These are phyloP conservation scores for Candida sakaeoensis DNA, from an alignment of 805 yeast genomes.

Conservation along the genomic window DNA sequence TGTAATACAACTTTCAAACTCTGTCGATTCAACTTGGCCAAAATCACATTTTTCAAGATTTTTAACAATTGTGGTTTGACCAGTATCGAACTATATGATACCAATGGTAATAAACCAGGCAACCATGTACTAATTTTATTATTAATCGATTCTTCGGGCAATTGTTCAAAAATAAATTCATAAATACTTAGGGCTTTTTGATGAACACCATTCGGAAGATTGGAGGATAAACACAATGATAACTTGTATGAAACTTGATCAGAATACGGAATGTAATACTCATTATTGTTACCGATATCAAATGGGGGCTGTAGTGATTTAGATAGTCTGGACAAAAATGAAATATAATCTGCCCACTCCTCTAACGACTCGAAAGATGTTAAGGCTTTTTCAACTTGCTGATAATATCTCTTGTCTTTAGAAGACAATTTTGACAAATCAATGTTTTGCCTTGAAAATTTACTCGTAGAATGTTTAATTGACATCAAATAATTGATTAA, in stretches of 20 bases:
- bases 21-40: constrained; percentile 36
- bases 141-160: constrained; percentile 55
- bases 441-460: background rate
- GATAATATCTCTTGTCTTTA: constrained; percentile 58
- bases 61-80: constrained; percentile 76
- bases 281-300: constrained; percentile 23
- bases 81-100: constrained; percentile 84
- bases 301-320: constrained; percentile 53
- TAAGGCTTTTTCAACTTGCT: constrained; percentile 70
- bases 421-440: constrained; percentile 7
- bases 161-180: constrained; percentile 58
- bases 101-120: constrained; percentile 86
- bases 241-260: constrained; percentile 65
- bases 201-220: constrained; percentile 93
- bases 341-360: constrained; percentile 98
- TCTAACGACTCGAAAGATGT: constrained; percentile 73
- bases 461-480: background rate
- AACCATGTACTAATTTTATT: constrained; percentile 71
- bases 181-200: constrained; percentile 81
- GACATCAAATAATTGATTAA: background rate
- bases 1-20: constrained; percentile 53
- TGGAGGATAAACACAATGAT: constrained; percentile 75
- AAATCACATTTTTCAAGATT: constrained; percentile 53
- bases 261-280: constrained; percentile 60
- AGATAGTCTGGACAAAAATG: constrained; percentile 75